These are phyloP conservation scores for Vitis vinifera DNA, from an alignment of 164 flowering plant genomes.

Conservation along the genomic window ASM3070453v1 NC_081811.1:7715001-7715500, in stretches of 20 bases:
- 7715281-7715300: background rate
- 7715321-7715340: too few relatives aligned
- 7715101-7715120: constrained; percentile 36
- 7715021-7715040: constrained; percentile 37
- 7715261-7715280: background rate
- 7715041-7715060: constrained; percentile 47
- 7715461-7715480: constrained; percentile 8
- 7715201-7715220: background rate
- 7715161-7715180: background rate
- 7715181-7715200: background rate
- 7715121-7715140: constrained; percentile 30
- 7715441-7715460: background rate
- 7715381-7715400: too few relatives aligned
- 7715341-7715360: too few relatives aligned
- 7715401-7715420: background rate
- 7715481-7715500: constrained; percentile 27
- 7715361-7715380: too few relatives aligned
- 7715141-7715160: background rate
- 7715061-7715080: constrained; percentile 52
- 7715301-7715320: too few relatives aligned
- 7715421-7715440: too few relatives aligned
- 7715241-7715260: background rate
- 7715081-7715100: constrained; percentile 58
- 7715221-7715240: background rate
- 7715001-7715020: constrained; percentile 28